These are phyloP conservation scores for Fusarium sp. DNA, from an alignment of 2,329 filamentous ascomycete genomes.

Conservation along the genomic window DNA sequence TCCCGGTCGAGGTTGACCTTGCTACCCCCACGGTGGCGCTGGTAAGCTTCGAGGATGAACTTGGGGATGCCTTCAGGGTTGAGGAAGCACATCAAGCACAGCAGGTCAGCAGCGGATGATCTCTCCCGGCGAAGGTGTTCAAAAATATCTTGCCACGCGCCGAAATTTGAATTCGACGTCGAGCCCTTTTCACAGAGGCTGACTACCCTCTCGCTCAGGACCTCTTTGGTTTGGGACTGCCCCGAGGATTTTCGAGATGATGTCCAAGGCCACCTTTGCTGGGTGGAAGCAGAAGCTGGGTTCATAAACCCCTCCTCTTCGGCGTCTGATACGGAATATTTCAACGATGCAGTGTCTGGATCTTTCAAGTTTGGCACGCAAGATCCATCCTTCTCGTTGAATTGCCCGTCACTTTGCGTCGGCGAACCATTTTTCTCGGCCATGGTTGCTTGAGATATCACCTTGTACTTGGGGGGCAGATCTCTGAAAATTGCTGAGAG, in stretches of 20 bases:
- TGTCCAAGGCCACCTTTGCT: background rate
- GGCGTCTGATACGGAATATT: background rate
- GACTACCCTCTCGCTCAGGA: background rate
- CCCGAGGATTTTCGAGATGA: background rate
- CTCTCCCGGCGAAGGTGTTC: background rate
- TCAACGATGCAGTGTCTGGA: background rate
- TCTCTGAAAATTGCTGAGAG: constrained; percentile 27
- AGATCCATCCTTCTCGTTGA: background rate
- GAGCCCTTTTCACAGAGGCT: background rate
- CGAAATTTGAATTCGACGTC: background rate
- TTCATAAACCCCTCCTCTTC: background rate
- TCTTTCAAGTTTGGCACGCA: background rate
- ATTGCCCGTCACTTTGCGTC: background rate
- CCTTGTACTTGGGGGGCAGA: constrained; percentile 33
- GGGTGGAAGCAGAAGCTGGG: background rate
- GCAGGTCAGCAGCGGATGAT: constrained; percentile 2
- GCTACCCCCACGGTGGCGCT: background rate
- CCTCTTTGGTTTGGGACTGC: background rate
- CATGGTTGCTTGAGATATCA: background rate
- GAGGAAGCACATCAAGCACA: constrained; percentile 17
- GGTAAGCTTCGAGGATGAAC: background rate
- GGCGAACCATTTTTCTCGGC: background rate
- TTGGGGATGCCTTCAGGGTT: background rate
- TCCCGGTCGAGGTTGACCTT: background rate
- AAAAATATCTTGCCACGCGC: constrained; percentile 7